phyloP scores from a whole-genome alignment of 2,329 filamentous ascomycete species.

The Diaporthe caulivora region DNA sequence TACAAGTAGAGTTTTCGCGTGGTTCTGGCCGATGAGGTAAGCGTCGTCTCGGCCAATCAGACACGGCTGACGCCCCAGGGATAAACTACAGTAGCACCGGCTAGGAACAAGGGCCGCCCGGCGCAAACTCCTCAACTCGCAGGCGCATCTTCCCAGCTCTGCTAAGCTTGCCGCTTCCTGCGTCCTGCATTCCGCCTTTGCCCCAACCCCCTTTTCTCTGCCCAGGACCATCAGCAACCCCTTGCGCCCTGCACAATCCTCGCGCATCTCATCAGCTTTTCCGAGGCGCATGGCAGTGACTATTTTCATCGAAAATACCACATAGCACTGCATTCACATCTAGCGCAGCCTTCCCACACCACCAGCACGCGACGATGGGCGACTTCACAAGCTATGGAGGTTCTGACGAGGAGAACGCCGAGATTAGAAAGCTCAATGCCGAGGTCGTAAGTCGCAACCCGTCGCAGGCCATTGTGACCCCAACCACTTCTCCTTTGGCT shows the following conservation, averaged over 20 bases:
- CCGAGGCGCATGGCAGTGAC: slow-evolving; percentile 27
- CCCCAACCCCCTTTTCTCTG: slow-evolving; percentile 21
- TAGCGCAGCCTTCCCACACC: slow-evolving; percentile 32
- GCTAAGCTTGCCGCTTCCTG: slow-evolving; percentile 25
- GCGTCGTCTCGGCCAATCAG: neutral
- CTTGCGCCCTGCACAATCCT: slow-evolving; percentile 4
- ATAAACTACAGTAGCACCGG: neutral
- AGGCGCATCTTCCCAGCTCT: slow-evolving; percentile 28
- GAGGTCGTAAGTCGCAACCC: slow-evolving; percentile 75
- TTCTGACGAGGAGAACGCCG: slow-evolving; percentile 83
- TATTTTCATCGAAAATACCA: neutral
- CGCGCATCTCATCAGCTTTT: slow-evolving; percentile 14
- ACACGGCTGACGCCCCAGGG: neutral
- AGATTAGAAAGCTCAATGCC: slow-evolving; percentile 82
- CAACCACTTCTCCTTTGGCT: neutral
- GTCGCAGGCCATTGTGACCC: neutral
- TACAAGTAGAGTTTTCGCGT: slow-evolving; percentile 35
- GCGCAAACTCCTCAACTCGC: slow-evolving; percentile 25
- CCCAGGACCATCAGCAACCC: slow-evolving; percentile 1
- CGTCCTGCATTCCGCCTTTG: slow-evolving; percentile 8
- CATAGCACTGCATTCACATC: slow-evolving; percentile 2
- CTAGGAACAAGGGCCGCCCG: slow-evolving; percentile 29
- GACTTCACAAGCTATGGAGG: slow-evolving; percentile 79
- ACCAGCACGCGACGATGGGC: slow-evolving; percentile 64
- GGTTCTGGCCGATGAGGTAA: neutral